Evolutionary conservation across 371 early-diverging fungal species (phyloP).

Genomic region (Apophysomyces sp.): DNA sequence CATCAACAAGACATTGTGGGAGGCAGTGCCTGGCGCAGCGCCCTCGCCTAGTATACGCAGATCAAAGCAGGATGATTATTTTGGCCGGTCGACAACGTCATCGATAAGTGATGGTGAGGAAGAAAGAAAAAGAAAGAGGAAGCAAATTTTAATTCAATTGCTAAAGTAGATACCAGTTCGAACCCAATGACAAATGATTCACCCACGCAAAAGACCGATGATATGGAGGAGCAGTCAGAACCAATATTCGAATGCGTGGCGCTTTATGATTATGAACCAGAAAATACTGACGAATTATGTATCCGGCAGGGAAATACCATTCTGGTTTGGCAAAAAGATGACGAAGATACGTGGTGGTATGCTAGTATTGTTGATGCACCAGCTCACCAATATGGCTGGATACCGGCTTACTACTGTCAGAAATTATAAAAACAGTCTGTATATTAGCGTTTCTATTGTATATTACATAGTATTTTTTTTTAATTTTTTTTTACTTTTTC

Average conservation of each 20-base stretch:
- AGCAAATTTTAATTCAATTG: neutral
- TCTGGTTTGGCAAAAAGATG: conserved; percentile 11
- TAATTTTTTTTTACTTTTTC: no score
- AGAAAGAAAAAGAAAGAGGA: neutral
- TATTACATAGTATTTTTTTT: no score
- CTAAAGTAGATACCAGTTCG: no score
- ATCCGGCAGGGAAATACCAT: conserved; percentile 13
- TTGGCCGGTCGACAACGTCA: neutral
- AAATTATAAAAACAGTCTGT: neutral
- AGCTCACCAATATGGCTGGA: conserved; percentile 1
- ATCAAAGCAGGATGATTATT: neutral
- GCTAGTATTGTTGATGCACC: neutral
- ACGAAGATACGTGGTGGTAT: conserved; percentile 17
- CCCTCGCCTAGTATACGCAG: neutral
- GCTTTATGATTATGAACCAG: conserved; percentile 9
- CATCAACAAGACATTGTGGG: conserved; percentile 11
- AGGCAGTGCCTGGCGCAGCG: conserved; percentile 3
- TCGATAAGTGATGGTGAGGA: neutral
- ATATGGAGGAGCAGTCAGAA: neutral
- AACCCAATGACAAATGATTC: no score
- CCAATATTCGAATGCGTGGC: conserved; percentile 10
- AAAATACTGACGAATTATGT: conserved; percentile 5
- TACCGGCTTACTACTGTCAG: conserved; percentile 7
- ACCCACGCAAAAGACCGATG: neutral
- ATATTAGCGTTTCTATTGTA: neutral